Base-by-base conservation (phyloP, 805 yeast genomes). In the Candida sithepensis region DNA sequence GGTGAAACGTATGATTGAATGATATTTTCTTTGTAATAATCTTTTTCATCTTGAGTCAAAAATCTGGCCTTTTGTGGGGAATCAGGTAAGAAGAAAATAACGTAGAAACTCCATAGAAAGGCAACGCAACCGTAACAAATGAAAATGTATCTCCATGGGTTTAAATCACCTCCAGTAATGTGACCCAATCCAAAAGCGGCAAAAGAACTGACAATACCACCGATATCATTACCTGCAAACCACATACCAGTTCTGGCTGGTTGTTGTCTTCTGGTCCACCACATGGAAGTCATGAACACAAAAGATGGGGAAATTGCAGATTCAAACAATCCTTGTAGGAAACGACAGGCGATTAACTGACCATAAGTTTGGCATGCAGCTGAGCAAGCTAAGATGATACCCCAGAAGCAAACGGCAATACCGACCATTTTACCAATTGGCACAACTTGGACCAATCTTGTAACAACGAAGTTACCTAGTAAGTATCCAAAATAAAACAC, bases 111-210 rank as follows among this genome's bases (percentile, higher is more conserved):
- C 63, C 64, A 63, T 20, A 54, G 56, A 12, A 82, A 65, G 2
- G 88, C 82, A 50, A 79, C 65, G 9, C 74, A 62, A 20, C 94
- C 95, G 42, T 79, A 75, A 33, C 81, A 69, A 38, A 85, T 66
- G 60, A 79, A 85, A 4, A 82, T 63, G 28, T 80, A 66, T 57
- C 77, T 79, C 91, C 91, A 85, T 7, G 83, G 73, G 2, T 62
- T 66, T 4, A 81, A 61, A 23, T 69, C 44, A 60, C 71, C 77
- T 8, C 58, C 44, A 13, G 61, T 66, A 21, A 34, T 34, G 54
- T 75, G 68, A 50, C 49, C 71, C 65, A 44, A 77, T 56, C 82
- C 84, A 54, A 78, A 80, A 3, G 85, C 78, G 44, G 81, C 68
- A 18, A 74, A 72, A 34, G 75, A 72, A 18, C 83, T 78, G 36